These are phyloP conservation scores for Butyriboletus loyo DNA, from an alignment of 768 basidiomycete species.

Conservation along the genomic window DNA sequence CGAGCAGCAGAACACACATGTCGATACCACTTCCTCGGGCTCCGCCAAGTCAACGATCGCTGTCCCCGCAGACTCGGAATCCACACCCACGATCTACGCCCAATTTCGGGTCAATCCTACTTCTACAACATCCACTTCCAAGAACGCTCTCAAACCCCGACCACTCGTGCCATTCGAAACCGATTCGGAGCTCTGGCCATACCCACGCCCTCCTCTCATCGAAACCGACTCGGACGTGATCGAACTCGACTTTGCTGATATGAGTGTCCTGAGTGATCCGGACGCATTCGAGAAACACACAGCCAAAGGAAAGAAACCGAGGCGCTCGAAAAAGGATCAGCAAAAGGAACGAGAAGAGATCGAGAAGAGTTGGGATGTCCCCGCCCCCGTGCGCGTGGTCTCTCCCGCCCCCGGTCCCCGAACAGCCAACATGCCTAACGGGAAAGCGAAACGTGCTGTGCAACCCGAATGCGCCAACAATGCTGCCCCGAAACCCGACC, in stretches of 20 bases:
- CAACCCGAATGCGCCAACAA: conserved; percentile 8
- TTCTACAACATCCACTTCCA: conserved; percentile 11
- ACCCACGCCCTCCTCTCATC: conserved; percentile 47
- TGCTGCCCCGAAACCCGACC: conserved; percentile 1
- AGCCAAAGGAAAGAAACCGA: conserved; percentile 25
- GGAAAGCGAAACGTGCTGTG: conserved; percentile 17
- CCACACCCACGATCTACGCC: conserved; percentile 12
- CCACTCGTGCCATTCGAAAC: conserved; percentile 59
- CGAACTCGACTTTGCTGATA: conserved; percentile 75
- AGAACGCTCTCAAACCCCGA: conserved; percentile 29
- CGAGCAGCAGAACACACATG: conserved; percentile 14
- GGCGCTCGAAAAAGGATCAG: conserved; percentile 33
- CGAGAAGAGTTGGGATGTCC: conserved; percentile 63
- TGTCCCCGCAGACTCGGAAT: conserved; percentile 1
- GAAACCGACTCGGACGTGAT: conserved; percentile 55
- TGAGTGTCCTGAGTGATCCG: conserved; percentile 67
- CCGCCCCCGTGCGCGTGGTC: conserved; percentile 25
- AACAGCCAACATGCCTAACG: conserved; percentile 25
- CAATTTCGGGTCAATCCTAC: conserved; percentile 6
- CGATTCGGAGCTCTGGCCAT: conserved; percentile 71
- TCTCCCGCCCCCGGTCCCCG: conserved; percentile 12
- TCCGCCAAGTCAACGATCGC: conserved; percentile 1
- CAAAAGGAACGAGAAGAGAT: conserved; percentile 45
- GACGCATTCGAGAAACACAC: conserved; percentile 45
- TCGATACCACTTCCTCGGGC: background rate